Base-by-base conservation (phyloP, 2,329 filamentous ascomycete genomes). In the Chaetomium globosum region DNA sequence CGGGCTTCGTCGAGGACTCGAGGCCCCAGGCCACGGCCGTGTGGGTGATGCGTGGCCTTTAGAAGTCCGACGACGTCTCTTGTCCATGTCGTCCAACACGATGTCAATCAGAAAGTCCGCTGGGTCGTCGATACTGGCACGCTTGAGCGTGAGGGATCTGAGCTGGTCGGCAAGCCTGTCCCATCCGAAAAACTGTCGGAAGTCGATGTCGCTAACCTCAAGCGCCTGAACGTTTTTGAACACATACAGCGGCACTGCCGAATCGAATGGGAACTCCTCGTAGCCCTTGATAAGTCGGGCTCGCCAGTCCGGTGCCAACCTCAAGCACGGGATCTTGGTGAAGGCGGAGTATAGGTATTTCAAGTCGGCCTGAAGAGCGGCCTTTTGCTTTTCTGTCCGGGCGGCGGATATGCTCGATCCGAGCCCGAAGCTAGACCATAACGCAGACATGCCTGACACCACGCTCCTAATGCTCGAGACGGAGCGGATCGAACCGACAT, bases 321-420 rank as follows among this genome's bases (percentile, higher is more conserved):
- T 88, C 68, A 99, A 82, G 74, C 92, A 97, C 0, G 95, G 95
- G 52, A 99, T 96, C 80, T 98, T 99, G 74, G 95, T 99, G 75
- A 98, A 99, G 64, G 95, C 92, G 51, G 95, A 98, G 80, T 97
- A 99, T 39, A 99, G 83, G 76, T 99, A 98, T 77, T 94, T 97
- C 71, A 97, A 81, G 76, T 99, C 95, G 64, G 90, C 87, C 75
- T 95, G 88, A 63, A 95, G 79, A 53, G 92, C 90, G 65, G 89
- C 89, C 78, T 96, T 96, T 76, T 95, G 92, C 75, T 92, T 93
- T 78, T 97, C 95, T 43, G 88, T 91, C 75, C 93, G 91, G 69
- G 92, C 89, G 58, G 87, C 86, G 51, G 90, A 89, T 73, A 92
- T 92, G 77, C 89, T 90, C 53, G 91, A 89, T 66, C 88, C 88